These are phyloP conservation scores for Rhodomyrtus psidioides DNA, from an alignment of 441 rosid genomes.

Conservation along the genomic window DNA sequence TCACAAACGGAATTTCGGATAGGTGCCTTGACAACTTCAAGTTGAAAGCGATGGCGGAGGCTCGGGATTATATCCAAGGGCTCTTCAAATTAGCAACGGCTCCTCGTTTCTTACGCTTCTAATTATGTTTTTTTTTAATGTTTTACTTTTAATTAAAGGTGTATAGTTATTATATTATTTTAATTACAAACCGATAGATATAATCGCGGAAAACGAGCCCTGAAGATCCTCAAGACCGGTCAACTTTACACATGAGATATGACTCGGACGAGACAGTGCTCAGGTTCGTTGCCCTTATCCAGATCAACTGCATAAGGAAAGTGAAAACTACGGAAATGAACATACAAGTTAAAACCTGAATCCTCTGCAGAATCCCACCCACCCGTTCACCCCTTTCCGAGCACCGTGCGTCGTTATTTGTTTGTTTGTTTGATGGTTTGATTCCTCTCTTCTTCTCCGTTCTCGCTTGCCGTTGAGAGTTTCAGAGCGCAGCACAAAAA, in stretches of 20 bases:
- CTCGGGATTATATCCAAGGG: not conserved
- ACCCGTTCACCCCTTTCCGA: not conserved
- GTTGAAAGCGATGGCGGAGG: not conserved
- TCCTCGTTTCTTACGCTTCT: not conserved
- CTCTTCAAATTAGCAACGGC: not conserved
- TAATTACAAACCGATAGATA: not conserved
- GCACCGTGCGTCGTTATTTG: not conserved
- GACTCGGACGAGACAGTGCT: not conserved
- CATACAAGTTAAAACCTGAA: not conserved
- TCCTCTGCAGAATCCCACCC: not conserved
- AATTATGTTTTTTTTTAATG: not conserved
- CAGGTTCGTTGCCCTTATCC: not conserved
- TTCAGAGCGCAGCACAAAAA: not conserved
- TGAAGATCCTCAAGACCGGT: not conserved
- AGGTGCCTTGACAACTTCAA: not conserved
- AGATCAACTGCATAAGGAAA: not conserved
- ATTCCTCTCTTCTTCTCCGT: not conserved
- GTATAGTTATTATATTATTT: no score
- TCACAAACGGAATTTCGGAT: not conserved
- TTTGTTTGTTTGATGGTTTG: not conserved
- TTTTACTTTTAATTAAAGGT: not conserved
- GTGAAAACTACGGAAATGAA: not conserved
- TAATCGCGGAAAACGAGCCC: not conserved
- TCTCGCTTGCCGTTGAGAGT: not conserved
- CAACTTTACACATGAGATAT: not conserved